phyloP scores from a whole-genome alignment of 2,329 filamentous ascomycete species.

The Neofusicoccum laricinum region DNA sequence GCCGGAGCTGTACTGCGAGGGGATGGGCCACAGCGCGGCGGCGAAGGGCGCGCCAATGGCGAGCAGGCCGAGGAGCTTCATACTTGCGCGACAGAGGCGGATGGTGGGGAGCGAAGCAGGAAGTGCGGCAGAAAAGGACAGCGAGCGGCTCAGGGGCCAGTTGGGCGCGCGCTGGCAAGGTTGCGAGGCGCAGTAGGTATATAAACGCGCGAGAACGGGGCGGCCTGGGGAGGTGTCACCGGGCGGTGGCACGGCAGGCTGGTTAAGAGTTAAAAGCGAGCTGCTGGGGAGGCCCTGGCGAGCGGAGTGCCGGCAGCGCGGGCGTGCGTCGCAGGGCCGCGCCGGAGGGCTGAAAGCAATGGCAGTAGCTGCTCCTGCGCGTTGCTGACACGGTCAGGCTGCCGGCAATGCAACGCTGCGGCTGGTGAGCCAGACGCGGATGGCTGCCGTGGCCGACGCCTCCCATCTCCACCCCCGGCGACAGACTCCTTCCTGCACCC shows the following conservation, averaged over 20 bases:
- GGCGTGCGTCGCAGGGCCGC: background rate
- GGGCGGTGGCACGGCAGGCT: conserved; percentile 1
- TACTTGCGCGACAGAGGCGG: conserved; percentile 10
- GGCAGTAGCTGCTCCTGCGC: too few relatives aligned
- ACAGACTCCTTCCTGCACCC: background rate
- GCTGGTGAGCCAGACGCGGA: background rate
- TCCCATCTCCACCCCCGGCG: background rate
- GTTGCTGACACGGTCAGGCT: conserved; percentile 4
- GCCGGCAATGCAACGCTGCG: conserved; percentile 6
- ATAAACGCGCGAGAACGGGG: background rate
- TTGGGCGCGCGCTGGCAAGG: background rate
- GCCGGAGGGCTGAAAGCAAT: background rate
- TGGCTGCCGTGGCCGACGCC: background rate
- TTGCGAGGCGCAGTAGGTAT: background rate
- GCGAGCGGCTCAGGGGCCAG: background rate
- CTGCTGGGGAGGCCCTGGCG: background rate
- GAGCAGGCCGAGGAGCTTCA: conserved; percentile 24
- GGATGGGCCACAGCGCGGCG: conserved; percentile 44
- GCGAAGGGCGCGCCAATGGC: conserved; percentile 25
- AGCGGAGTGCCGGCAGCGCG: conserved; percentile 3
- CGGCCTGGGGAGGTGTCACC: background rate
- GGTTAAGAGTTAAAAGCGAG: conserved; percentile 4
- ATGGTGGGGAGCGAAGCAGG: background rate
- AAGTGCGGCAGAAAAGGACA: background rate
- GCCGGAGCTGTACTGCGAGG: conserved; percentile 36